A percentile compares a stretch with the other conserved stretches of the same genome.
Conservation (phyloP, 208 protist species). For the Crithidia expoeki region DNA sequence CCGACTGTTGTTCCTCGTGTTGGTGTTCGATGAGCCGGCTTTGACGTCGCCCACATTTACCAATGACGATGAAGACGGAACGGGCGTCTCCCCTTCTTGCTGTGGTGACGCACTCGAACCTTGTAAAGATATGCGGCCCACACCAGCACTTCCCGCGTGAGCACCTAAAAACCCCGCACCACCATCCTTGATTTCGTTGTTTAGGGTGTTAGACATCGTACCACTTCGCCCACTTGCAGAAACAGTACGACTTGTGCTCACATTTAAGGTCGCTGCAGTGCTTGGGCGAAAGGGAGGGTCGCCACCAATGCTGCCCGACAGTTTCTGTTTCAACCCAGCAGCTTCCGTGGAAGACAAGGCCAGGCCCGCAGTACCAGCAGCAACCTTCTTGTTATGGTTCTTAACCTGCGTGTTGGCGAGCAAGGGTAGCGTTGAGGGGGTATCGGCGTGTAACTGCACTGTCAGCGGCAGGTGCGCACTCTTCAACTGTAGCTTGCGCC, state of each 20-base stretch:
- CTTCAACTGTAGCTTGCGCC: constrained; percentile 33
- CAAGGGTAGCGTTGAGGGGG: neutral
- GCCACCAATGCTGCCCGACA: neutral
- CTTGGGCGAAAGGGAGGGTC: neutral
- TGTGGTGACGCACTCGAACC: neutral
- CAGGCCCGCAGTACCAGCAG: neutral
- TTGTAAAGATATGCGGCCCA: neutral
- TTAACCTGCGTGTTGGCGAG: neutral
- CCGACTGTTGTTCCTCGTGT: neutral
- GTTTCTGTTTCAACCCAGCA: neutral
- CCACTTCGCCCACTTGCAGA: neutral
- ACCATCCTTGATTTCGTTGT: no score
- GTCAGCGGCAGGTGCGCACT: constrained; percentile 33
- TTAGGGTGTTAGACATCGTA: no score
- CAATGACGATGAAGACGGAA: neutral
- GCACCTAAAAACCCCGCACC: no score
- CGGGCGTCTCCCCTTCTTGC: constrained; percentile 4
- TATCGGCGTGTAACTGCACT: constrained; percentile 26
- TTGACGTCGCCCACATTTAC: neutral
- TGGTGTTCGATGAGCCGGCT: neutral
- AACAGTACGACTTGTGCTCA: neutral
- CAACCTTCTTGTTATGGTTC: no score
- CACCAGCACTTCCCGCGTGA: no score
- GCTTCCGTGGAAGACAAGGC: neutral
- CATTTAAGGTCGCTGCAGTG: neutral